Base-by-base conservation (phyloP, 139 green algal species). In the Gonium pectorale region DNA sequence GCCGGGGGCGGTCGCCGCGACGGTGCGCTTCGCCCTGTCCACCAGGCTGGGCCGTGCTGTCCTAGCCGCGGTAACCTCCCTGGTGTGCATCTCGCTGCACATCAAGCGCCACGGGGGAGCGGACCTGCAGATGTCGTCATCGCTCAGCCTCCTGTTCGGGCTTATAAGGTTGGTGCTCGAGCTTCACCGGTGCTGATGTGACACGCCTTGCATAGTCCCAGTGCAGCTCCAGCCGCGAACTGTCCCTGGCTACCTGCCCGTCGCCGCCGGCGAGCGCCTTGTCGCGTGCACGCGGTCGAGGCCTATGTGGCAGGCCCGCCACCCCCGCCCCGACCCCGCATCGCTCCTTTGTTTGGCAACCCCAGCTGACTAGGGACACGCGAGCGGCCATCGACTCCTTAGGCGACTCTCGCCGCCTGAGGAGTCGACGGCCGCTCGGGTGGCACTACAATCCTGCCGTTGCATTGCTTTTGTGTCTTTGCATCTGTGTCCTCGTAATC, bases 121-220 rank as follows among this genome's bases (percentile, higher is more conserved):
- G 17, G 38, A 67, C 35, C 0, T 80, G 22, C 52, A 80, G 11
- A 26, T 80, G 24, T 80, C 72, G 0, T 80, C 72, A 0, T 80
- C 72, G 8, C 59, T 80, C 11, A 68, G 52, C 0, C 72, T 80
- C 0, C 52, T 80, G 8, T 80, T 80, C 37, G 72, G 72, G 11
- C 33, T 80, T 33, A 80, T 80, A 51, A 80, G 67, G 72, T 80
- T 33, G 33, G 72, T 51, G 2, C 0, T 27, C 31, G n/a, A n/a
- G n/a, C n/a, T n/a, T n/a, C 13, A 68, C 21, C 24, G 56, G 15
- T 26, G 56, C 21, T 41, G 13, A 13, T 17, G 13, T 56, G 13
- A 13, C 49, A 56, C 49, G 13, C 17, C 17, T 17, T 17, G 49
- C 49, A 26, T 56, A 56, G 49, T 17, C 49, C 49, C 13, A 56